Evolutionary conservation across 1,284 basidiomycete genomes (phyloP).

Genomic region (Cutaneotrichosporon cavernicola): DNA sequence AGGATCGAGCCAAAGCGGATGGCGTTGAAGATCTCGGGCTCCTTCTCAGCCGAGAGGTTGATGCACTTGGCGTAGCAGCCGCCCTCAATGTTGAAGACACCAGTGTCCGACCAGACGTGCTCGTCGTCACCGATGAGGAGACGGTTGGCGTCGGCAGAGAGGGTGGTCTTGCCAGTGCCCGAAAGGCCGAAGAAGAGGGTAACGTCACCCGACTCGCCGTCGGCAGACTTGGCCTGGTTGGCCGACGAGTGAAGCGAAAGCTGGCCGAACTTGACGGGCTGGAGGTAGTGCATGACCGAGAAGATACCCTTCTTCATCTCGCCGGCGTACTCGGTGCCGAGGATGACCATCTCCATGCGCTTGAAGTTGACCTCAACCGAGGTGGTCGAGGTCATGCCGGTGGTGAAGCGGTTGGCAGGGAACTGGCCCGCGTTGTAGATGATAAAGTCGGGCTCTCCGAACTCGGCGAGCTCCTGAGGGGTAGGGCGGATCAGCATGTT

Average conservation of each 20-base stretch:
- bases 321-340: slow-evolving; percentile 98
- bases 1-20: slow-evolving; percentile 95
- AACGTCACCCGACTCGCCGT: slow-evolving; percentile 87
- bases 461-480: slow-evolving; percentile 86
- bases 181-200: slow-evolving; percentile 99
- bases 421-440: slow-evolving; percentile 99
- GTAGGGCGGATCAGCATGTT: slow-evolving; percentile 99
- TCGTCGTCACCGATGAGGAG: slow-evolving; percentile 94
- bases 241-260: slow-evolving; percentile 98
- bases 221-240: slow-evolving; percentile 61
- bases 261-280: slow-evolving; percentile 98
- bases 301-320: slow-evolving; percentile 99
- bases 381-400: slow-evolving; percentile 98
- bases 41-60: slow-evolving; percentile 90
- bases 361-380: slow-evolving; percentile 99
- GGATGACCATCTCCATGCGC: slow-evolving; percentile 99
- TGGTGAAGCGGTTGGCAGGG: slow-evolving; percentile 99
- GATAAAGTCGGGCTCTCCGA: slow-evolving; percentile 99
- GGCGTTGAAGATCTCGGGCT: slow-evolving; percentile 96
- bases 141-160: slow-evolving; percentile 88
- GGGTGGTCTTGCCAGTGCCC: slow-evolving; percentile 96
- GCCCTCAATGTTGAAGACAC: slow-evolving; percentile 99
- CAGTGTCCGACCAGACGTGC: slow-evolving; percentile 95
- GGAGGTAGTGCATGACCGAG: slow-evolving; percentile 99
- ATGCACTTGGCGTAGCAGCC: slow-evolving; percentile 99